Evolutionary conservation across 1,139 yeast genomes (phyloP).

Genomic region (Pneumocystis sp.): DNA sequence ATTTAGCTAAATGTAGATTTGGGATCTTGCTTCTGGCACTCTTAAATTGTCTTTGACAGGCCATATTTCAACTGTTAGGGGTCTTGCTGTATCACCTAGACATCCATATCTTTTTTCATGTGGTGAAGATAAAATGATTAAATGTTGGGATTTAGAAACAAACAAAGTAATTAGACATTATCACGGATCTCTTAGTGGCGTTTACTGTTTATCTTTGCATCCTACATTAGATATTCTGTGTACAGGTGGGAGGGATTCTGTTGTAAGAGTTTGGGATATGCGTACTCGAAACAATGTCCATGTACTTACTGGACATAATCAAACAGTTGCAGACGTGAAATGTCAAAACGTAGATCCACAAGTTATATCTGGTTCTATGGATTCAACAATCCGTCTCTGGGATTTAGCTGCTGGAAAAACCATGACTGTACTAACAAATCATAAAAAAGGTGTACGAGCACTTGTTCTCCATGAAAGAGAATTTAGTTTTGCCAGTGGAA

Average conservation of each 20-base stretch:
- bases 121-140: constrained; percentile 85
- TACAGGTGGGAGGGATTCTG: constrained; percentile 82
- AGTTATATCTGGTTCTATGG: constrained; percentile 67
- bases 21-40: constrained; percentile 71
- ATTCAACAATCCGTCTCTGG: constrained; percentile 75
- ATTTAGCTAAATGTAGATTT: constrained; percentile 29
- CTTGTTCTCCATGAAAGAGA: constrained; percentile 57
- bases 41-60: constrained; percentile 71
- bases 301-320: constrained; percentile 68
- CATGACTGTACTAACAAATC: constrained; percentile 57
- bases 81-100: constrained; percentile 52
- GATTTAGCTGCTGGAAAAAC: constrained; percentile 61
- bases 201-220: constrained; percentile 67
- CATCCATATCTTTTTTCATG: constrained; percentile 85
- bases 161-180: constrained; percentile 71
- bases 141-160: constrained; percentile 92
- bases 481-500: constrained; percentile 63
- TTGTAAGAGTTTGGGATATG: constrained; percentile 86
- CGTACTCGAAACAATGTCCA: constrained; percentile 62
- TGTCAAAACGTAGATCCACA: constrained; percentile 73
- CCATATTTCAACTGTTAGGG: constrained; percentile 79
- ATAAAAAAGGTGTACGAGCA: constrained; percentile 65
- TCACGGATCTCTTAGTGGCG: constrained; percentile 88
- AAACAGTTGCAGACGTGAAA: constrained; percentile 54
- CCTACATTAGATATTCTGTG: constrained; percentile 78